Evolutionary conservation across 2,329 filamentous ascomycete species (phyloP).

Genomic region (Fusarium sp.): DNA sequence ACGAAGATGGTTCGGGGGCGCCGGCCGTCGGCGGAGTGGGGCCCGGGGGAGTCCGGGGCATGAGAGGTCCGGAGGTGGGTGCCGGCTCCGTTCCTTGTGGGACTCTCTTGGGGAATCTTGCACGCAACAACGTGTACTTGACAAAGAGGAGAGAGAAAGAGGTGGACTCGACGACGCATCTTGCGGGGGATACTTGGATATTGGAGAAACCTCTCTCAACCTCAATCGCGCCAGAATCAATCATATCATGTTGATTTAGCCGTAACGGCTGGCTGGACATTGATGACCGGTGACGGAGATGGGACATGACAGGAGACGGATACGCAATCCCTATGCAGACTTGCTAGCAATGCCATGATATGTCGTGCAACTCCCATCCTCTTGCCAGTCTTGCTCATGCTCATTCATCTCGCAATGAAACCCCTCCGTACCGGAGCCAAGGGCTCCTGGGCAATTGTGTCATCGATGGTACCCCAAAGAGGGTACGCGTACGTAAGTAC

Average conservation of each 20-base stretch:
- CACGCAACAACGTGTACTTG: neutral
- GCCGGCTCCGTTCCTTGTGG: slow-evolving; percentile 36
- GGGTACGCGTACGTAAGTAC: slow-evolving; percentile 42
- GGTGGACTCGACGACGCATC: neutral
- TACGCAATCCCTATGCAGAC: slow-evolving; percentile 22
- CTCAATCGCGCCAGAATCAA: slow-evolving; percentile 5
- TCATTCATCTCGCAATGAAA: slow-evolving; percentile 21
- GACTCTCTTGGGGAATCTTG: slow-evolving; percentile 8
- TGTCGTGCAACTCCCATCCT: slow-evolving; percentile 33
- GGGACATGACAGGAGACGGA: neutral
- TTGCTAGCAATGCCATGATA: slow-evolving; percentile 16
- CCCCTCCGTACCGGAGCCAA: slow-evolving; percentile 34
- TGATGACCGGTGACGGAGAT: neutral
- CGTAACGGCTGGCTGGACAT: neutral
- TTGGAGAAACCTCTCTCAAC: slow-evolving; percentile 16
- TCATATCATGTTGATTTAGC: slow-evolving; percentile 2
- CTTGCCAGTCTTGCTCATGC: slow-evolving; percentile 16
- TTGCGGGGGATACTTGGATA: slow-evolving; percentile 30
- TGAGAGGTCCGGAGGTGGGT: slow-evolving; percentile 28
- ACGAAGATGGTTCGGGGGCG: slow-evolving; percentile 33
- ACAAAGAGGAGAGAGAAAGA: neutral
- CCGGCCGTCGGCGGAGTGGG: slow-evolving; percentile 43
- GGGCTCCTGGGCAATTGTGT: slow-evolving; percentile 39
- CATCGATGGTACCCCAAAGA: slow-evolving; percentile 38
- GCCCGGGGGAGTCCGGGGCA: slow-evolving; percentile 39